phyloP scores from a whole-genome alignment of 2,329 filamentous ascomycete genomes.

The Metarhizium robertsii region DNA sequence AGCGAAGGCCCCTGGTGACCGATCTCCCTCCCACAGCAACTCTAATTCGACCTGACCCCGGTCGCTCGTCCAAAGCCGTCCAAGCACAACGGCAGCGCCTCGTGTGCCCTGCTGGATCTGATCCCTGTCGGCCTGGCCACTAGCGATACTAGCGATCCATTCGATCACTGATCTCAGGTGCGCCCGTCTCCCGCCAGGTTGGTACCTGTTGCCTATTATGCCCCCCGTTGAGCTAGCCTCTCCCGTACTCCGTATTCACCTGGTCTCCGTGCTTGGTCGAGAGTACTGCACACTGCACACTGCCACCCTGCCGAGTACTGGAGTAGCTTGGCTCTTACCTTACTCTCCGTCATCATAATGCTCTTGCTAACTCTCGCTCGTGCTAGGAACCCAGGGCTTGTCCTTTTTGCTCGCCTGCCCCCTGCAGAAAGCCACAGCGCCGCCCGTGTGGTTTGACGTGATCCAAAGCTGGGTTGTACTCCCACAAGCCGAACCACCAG shows the following conservation, averaged over 20 bases:
- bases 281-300: too few relatives aligned
- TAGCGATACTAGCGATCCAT: conserved; percentile 9
- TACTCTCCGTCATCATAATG: background rate
- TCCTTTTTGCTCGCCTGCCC: background rate
- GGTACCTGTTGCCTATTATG: conserved; percentile 5
- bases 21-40: conserved; percentile 8
- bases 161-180: conserved; percentile 3
- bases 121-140: conserved; percentile 15
- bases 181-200: conserved; percentile 6
- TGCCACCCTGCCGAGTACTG: too few relatives aligned
- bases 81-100: conserved; percentile 1
- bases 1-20: conserved; percentile 5
- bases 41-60: conserved; percentile 8
- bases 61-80: background rate
- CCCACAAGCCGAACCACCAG: background rate
- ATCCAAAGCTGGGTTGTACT: background rate
- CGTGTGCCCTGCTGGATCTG: conserved; percentile 7
- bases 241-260: too few relatives aligned
- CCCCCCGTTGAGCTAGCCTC: too few relatives aligned
- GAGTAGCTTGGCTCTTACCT: too few relatives aligned
- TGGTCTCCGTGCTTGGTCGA: too few relatives aligned
- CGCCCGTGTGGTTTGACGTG: background rate
- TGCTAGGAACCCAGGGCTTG: background rate
- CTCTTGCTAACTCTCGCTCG: background rate
- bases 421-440: background rate